phyloP scores from a whole-genome alignment of 2,329 filamentous ascomycete species.

The Trichothecium roseum region DNA sequence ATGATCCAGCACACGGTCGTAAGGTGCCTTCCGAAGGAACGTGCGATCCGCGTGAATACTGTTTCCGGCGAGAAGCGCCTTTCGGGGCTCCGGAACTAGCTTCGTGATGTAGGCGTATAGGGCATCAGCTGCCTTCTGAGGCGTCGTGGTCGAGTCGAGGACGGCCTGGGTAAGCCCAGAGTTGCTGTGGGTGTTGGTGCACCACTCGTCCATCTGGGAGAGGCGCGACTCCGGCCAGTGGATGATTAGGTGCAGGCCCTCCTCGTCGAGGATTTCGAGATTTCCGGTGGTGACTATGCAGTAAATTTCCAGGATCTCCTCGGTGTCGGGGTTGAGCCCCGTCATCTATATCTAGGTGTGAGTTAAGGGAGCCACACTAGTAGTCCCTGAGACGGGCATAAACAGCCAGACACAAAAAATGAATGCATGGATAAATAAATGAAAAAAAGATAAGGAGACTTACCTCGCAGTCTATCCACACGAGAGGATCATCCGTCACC shows the following conservation, averaged over 20 bases:
- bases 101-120: constrained; percentile 70
- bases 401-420: constrained; percentile 1
- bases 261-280: constrained; percentile 63
- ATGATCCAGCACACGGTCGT: constrained; percentile 60
- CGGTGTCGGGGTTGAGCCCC: constrained; percentile 56
- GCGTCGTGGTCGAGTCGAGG: constrained; percentile 60
- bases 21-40: constrained; percentile 69
- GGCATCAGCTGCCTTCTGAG: constrained; percentile 58
- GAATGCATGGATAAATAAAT: neutral
- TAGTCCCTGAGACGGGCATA: too few species aligned
- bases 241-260: constrained; percentile 72
- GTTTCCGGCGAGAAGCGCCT: constrained; percentile 77
- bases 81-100: constrained; percentile 55
- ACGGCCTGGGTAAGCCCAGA: constrained; percentile 77
- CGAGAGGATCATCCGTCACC: constrained; percentile 47
- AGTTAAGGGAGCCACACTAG: too few species aligned
- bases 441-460: constrained; percentile 4
- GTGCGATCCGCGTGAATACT: constrained; percentile 82
- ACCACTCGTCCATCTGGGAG: constrained; percentile 82
- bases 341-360: constrained; percentile 75
- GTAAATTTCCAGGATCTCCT: constrained; percentile 84
- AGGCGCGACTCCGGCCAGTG: constrained; percentile 62
- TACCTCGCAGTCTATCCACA: constrained; percentile 72
- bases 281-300: constrained; percentile 81
- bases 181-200: constrained; percentile 64